Conservation (phyloP, 495 filamentous ascomycete species). For the Penicillium simplicissimum region DNA sequence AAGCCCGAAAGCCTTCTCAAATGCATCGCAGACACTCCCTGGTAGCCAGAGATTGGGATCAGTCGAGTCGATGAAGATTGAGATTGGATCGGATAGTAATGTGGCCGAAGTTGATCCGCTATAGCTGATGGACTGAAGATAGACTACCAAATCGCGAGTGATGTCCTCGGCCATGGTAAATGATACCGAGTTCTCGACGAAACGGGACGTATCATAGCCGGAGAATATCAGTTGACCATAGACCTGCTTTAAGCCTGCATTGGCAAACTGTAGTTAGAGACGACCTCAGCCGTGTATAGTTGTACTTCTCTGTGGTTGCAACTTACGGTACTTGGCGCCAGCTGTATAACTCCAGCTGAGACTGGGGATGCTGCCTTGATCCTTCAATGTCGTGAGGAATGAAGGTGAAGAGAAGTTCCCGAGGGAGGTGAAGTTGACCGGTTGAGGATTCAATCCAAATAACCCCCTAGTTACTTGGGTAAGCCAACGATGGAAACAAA, state of each 20-base stretch:
- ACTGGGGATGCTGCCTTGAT: slow-evolving; percentile 55
- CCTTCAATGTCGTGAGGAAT: slow-evolving; percentile 35
- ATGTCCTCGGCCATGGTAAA: slow-evolving; percentile 49
- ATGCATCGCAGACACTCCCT: slow-evolving; percentile 56
- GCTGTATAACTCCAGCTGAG: slow-evolving; percentile 69
- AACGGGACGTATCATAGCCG: slow-evolving; percentile 62
- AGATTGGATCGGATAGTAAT: slow-evolving; percentile 33
- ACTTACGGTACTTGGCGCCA: slow-evolving; percentile 61
- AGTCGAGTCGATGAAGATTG: slow-evolving; percentile 61
- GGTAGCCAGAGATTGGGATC: slow-evolving; percentile 72
- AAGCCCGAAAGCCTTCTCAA: slow-evolving; percentile 60
- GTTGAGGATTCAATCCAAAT: slow-evolving; percentile 24
- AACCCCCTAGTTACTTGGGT: slow-evolving; percentile 13
- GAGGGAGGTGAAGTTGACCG: slow-evolving; percentile 20
- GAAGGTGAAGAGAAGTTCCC: slow-evolving; percentile 25
- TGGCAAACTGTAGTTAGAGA: slow-evolving; percentile 4
- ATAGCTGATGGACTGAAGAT: slow-evolving; percentile 51
- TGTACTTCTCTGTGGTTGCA: slow-evolving; percentile 11
- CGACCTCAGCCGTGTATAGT: not conserved
- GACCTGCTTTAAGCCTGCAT: slow-evolving; percentile 43
- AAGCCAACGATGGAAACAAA: not conserved
- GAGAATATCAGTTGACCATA: slow-evolving; percentile 62
- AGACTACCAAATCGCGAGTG: slow-evolving; percentile 51
- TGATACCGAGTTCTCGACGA: slow-evolving; percentile 52
- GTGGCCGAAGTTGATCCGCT: slow-evolving; percentile 41